These are phyloP conservation scores for Gaillardinia entomophila DNA, from an alignment of 805 yeast species.

Conservation along the genomic window DNA sequence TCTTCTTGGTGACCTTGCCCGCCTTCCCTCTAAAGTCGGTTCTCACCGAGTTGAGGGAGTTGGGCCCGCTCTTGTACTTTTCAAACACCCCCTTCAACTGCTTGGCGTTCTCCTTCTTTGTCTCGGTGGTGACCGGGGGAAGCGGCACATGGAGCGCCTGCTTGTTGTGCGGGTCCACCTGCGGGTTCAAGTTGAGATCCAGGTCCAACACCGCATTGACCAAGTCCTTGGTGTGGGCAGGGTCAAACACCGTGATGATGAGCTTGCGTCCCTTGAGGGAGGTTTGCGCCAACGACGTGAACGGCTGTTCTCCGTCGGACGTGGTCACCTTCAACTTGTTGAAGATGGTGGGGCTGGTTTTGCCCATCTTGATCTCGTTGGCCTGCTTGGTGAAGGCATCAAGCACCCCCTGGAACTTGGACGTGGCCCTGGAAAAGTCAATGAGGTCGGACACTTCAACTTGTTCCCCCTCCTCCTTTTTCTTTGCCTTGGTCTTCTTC, in stretches of 20 bases:
- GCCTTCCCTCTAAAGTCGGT: constrained; percentile 54
- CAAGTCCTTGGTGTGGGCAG: constrained; percentile 61
- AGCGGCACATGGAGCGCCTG: constrained; percentile 69
- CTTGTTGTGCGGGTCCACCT: constrained; percentile 62
- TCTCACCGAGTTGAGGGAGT: constrained; percentile 35
- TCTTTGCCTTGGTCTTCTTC: constrained; percentile 4
- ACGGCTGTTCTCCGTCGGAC: constrained; percentile 41
- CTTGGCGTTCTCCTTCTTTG: constrained; percentile 51
- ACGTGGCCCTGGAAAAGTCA: constrained; percentile 32
- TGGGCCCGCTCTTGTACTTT: constrained; percentile 44
- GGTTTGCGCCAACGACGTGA: constrained; percentile 67
- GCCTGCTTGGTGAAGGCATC: constrained; percentile 50
- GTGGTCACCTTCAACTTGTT: constrained; percentile 50
- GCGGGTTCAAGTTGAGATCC: constrained; percentile 74
- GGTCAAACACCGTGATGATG: constrained; percentile 83
- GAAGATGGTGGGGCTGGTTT: constrained; percentile 60
- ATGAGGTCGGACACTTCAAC: constrained; percentile 12
- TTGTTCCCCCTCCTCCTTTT: constrained; percentile 7
- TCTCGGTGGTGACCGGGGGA: constrained; percentile 70
- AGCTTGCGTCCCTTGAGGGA: constrained; percentile 63
- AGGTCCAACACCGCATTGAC: constrained; percentile 67
- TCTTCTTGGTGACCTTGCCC: constrained; percentile 43
- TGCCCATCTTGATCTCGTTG: constrained; percentile 64
- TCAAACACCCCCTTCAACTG: constrained; percentile 65
- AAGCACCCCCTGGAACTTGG: constrained; percentile 42